Evolutionary conservation across 257 asterid species (phyloP).

Genomic region (Cinchona pubescens): DNA sequence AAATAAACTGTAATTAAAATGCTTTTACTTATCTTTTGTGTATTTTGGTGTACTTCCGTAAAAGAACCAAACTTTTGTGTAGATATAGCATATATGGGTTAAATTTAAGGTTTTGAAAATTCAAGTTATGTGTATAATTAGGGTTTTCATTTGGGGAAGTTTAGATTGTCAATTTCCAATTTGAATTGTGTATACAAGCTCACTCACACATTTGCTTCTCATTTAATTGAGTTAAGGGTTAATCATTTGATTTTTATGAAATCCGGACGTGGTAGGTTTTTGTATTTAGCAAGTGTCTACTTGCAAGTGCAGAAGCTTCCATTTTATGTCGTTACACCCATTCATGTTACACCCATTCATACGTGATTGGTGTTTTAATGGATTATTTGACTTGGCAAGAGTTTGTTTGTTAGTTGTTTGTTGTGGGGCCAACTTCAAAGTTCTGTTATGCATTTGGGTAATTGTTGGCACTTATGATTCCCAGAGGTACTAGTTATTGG

Average conservation of each 20-base stretch:
- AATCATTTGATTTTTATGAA: background rate
- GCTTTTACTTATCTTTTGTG: background rate
- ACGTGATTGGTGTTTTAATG: background rate
- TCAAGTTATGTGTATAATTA: background rate
- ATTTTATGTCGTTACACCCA: background rate
- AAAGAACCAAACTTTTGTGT: background rate
- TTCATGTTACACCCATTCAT: no score
- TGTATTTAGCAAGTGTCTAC: background rate
- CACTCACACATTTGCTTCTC: background rate
- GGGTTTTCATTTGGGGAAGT: background rate
- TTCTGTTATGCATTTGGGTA: background rate
- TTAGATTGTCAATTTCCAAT: background rate
- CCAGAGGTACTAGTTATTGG: background rate
- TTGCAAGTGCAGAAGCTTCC: background rate
- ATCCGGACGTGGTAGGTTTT: background rate
- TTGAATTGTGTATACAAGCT: background rate
- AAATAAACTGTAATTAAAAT: no score
- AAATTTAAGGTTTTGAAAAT: background rate
- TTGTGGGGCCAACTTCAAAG: background rate
- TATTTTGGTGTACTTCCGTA: background rate
- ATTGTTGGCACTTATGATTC: background rate
- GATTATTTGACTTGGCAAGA: background rate
- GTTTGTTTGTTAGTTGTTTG: background rate
- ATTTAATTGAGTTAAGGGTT: background rate
- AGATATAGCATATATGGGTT: background rate